These are phyloP conservation scores for Colletotrichum echinochloae DNA, from an alignment of 2,329 filamentous ascomycete genomes.

Conservation along the genomic window DNA sequence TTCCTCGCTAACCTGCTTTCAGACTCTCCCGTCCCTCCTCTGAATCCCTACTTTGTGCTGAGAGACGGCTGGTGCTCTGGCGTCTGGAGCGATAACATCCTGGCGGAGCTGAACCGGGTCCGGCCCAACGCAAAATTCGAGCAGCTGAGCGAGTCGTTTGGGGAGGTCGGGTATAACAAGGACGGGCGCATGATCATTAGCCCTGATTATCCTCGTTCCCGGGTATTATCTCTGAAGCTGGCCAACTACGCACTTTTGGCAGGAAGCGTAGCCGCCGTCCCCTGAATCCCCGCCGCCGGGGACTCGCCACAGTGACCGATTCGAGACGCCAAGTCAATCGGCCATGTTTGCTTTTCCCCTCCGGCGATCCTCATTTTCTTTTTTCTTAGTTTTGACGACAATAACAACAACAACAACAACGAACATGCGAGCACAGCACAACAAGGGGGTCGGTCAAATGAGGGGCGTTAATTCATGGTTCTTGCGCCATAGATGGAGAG, in stretches of 20 bases:
- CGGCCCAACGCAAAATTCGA: conserved; percentile 70
- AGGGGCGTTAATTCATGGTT: conserved; percentile 33
- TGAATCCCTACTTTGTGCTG: conserved; percentile 80
- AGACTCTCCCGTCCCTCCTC: conserved; percentile 77
- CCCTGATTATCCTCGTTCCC: conserved; percentile 65
- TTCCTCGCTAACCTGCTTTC: conserved; percentile 45
- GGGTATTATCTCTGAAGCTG: conserved; percentile 67
- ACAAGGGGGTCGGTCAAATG: conserved; percentile 28
- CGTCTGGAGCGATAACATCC: conserved; percentile 78
- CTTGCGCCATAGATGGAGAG: conserved; percentile 35
- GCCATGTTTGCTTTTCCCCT: not conserved
- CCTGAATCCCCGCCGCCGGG: not conserved
- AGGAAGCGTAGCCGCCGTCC: conserved; percentile 36
- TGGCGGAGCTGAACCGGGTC: conserved; percentile 68
- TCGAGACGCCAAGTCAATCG: not conserved
- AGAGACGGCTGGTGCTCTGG: conserved; percentile 72
- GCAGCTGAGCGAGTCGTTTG: conserved; percentile 73
- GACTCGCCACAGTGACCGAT: not conserved
- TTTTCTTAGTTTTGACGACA: conserved; percentile 19
- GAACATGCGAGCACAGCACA: conserved; percentile 39
- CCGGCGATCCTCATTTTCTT: not conserved
- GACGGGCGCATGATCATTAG: conserved; percentile 69
- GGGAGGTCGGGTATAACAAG: conserved; percentile 68
- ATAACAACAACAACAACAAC: conserved; percentile 37
- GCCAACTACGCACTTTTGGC: conserved; percentile 66